Evolutionary conservation across 768 basidiomycete species (phyloP).

Genomic region (Saitozyma sp.): DNA sequence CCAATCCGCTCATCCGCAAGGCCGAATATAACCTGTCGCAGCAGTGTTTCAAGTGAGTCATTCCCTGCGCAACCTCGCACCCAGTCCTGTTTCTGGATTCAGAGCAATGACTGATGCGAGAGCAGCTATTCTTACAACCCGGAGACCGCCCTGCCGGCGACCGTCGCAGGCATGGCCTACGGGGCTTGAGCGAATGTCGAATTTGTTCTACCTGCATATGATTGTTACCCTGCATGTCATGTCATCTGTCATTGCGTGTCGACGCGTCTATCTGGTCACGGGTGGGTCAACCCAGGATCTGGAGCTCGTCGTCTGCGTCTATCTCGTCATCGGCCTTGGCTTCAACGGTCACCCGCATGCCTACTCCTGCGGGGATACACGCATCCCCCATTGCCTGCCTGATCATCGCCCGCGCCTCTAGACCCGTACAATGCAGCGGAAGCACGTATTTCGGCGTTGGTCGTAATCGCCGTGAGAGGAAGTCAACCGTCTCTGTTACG

Average conservation of each 20-base stretch:
- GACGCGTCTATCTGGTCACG: no score
- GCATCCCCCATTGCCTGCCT: constrained; percentile 69
- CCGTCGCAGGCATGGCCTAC: constrained; percentile 2
- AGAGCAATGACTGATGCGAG: no score
- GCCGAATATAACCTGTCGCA: constrained; percentile 44
- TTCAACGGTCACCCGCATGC: constrained; percentile 63
- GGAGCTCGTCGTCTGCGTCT: no score
- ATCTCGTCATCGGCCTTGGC: constrained; percentile 12
- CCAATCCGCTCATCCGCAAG: constrained; percentile 31
- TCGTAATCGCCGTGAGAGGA: constrained; percentile 62
- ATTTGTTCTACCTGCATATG: neutral
- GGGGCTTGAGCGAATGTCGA: neutral
- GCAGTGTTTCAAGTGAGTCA: constrained; percentile 50
- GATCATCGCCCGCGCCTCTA: constrained; percentile 71
- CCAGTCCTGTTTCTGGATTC: no score
- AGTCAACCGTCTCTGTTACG: constrained; percentile 69
- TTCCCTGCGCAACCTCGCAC: no score
- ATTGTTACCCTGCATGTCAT: constrained; percentile 2
- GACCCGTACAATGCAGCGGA: constrained; percentile 84
- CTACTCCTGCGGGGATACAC: constrained; percentile 75
- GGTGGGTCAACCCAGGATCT: no score
- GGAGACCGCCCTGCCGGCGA: constrained; percentile 13
- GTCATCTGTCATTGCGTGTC: no score
- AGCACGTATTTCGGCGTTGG: constrained; percentile 71
- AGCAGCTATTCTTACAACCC: constrained; percentile 40